Evolutionary conservation across 345 rosid genomes (phyloP).

Genomic region (Camelina neglecta): DNA sequence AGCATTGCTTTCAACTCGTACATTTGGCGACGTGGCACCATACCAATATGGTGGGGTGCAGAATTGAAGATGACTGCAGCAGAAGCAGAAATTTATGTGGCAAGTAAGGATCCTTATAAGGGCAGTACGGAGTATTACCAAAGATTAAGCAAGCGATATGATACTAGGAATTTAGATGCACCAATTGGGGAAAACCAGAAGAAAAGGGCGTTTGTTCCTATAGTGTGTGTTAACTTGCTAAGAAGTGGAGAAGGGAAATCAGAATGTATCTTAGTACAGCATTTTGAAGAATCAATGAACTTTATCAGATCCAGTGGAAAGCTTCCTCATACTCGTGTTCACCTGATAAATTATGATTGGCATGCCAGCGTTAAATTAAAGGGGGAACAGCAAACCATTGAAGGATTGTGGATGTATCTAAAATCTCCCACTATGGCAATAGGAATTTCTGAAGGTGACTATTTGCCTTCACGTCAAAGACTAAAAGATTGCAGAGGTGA

Average conservation of each 20-base stretch:
- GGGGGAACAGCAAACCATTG: slow-evolving; percentile 93
- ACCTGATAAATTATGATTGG: slow-evolving; percentile 90
- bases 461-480: slow-evolving; percentile 74
- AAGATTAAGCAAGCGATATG: slow-evolving; percentile 87
- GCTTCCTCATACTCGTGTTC: slow-evolving; percentile 73
- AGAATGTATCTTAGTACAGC: slow-evolving; percentile 88
- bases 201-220: slow-evolving; percentile 76
- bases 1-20: slow-evolving; percentile 84
- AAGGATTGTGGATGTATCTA: slow-evolving; percentile 85
- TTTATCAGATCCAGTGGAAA: slow-evolving; percentile 67
- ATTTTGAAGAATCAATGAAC: slow-evolving; percentile 86
- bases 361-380: slow-evolving; percentile 78
- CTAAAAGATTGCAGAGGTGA: slow-evolving; percentile 94
- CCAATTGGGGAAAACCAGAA: slow-evolving; percentile 63
- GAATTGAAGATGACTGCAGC: slow-evolving; percentile 90
- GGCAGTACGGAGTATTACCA: slow-evolving; percentile 86
- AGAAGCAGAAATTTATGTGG: slow-evolving; percentile 97
- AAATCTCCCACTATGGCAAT: slow-evolving; percentile 71
- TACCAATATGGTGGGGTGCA: slow-evolving; percentile 99
- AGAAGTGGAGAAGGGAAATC: slow-evolving; percentile 91
- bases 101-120: slow-evolving; percentile 85
- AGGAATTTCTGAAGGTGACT: slow-evolving; percentile 93
- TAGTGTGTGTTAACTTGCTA: slow-evolving; percentile 85
- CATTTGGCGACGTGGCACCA: slow-evolving; percentile 96
- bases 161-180: slow-evolving; percentile 65